Evolutionary conservation across 2,329 filamentous ascomycete genomes (phyloP).

Genomic region (Pseudogymnoascus pannorum): DNA sequence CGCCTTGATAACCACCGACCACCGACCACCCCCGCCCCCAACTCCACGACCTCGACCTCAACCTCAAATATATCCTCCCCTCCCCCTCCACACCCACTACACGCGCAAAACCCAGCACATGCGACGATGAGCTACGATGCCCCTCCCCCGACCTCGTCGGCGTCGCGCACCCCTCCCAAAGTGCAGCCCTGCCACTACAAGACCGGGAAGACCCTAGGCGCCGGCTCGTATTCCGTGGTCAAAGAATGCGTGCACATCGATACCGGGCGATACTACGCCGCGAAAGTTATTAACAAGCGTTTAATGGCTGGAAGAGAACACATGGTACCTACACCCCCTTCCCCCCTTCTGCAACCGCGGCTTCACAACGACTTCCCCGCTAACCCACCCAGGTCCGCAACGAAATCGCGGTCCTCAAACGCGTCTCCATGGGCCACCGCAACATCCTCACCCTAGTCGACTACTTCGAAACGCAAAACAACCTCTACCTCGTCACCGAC

Average conservation of each 20-base stretch:
- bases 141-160: not conserved
- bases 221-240: constrained; percentile 95
- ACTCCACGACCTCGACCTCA: not conserved
- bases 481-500: constrained; percentile 95
- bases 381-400: constrained; percentile 68
- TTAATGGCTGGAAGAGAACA: constrained; percentile 96
- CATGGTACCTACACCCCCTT: constrained; percentile 73
- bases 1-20: not conserved
- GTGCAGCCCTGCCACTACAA: constrained; percentile 97
- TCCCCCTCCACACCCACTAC: not conserved
- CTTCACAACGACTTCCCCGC: too few relatives aligned
- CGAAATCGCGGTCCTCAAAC: constrained; percentile 94
- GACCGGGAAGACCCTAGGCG: constrained; percentile 93
- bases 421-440: constrained; percentile 97
- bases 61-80: not conserved
- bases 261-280: constrained; percentile 94
- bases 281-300: constrained; percentile 98
- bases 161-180: constrained; percentile 40
- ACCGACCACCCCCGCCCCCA: not conserved
- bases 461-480: constrained; percentile 99
- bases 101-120: not conserved
- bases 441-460: constrained; percentile 97
- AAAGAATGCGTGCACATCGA: constrained; percentile 99
- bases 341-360: not conserved
- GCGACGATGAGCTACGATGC: not conserved